These are phyloP conservation scores for Amanita fuliginea DNA, from an alignment of 768 basidiomycete genomes.

Conservation along the genomic window DNA sequence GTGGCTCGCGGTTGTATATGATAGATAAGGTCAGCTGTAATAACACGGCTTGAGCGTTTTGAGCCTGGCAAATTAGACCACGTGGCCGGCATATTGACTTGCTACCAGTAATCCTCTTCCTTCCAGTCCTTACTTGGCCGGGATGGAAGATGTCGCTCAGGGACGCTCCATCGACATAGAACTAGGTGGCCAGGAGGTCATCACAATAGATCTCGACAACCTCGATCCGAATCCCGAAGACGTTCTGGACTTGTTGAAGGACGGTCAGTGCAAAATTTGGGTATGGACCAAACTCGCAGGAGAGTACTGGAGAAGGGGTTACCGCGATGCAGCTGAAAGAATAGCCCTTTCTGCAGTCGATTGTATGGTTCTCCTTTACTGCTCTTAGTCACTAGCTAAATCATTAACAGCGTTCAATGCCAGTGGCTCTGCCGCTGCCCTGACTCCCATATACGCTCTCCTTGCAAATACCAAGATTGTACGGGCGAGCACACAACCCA, in stretches of 20 bases:
- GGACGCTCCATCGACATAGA: conserved; percentile 65
- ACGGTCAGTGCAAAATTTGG: conserved; percentile 60
- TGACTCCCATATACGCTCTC: conserved; percentile 70
- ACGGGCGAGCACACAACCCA: conserved; percentile 75
- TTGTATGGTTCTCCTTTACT: conserved; percentile 30
- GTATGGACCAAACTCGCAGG: conserved; percentile 79
- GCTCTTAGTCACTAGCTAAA: conserved; percentile 10
- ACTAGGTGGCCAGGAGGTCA: conserved; percentile 73
- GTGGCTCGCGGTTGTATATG: too few species aligned
- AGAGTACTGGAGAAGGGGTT: conserved; percentile 80
- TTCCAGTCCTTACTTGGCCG: neutral
- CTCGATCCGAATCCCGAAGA: conserved; percentile 74
- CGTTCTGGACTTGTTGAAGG: conserved; percentile 59
- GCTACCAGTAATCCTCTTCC: neutral
- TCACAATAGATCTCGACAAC: conserved; percentile 82
- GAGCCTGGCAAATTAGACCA: neutral
- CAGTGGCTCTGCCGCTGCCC: conserved; percentile 34
- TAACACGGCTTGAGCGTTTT: too few species aligned
- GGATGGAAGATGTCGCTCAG: conserved; percentile 25
- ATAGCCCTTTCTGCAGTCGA: conserved; percentile 59
- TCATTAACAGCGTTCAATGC: conserved; percentile 35
- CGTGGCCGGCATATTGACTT: neutral
- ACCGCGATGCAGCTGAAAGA: conserved; percentile 65
- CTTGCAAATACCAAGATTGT: conserved; percentile 81
- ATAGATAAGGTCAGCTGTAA: too few species aligned